These are phyloP conservation scores for Buddleja alternifolia DNA, from an alignment of 257 asterid species.

Conservation along the genomic window DNA sequence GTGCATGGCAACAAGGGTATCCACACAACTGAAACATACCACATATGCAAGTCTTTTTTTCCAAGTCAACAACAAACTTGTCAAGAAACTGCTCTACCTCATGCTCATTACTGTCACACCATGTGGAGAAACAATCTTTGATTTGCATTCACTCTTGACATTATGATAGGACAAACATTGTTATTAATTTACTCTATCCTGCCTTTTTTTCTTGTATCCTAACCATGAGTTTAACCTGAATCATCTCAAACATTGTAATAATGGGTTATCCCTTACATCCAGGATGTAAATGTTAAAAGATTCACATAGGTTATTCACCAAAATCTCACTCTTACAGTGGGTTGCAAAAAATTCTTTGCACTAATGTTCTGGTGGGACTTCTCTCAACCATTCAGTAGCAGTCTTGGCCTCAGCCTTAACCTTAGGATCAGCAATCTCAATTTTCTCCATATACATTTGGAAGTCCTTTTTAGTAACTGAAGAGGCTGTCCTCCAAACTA, in stretches of 20 bases:
- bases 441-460: background rate
- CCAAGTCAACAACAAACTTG: background rate
- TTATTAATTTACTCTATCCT: background rate
- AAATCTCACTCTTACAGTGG: background rate
- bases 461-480: background rate
- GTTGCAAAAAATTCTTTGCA: background rate
- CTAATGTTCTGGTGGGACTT: background rate
- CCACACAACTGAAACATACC: no score
- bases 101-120: background rate
- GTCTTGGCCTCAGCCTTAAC: background rate
- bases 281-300: background rate
- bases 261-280: slow-evolving; percentile 4
- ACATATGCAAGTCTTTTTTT: background rate
- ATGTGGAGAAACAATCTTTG: background rate
- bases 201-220: background rate
- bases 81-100: background rate
- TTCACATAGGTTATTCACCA: background rate
- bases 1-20: slow-evolving; percentile 10
- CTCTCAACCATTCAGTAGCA: slow-evolving; percentile 11
- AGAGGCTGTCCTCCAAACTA: background rate
- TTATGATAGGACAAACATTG: background rate
- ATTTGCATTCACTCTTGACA: background rate
- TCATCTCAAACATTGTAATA: background rate
- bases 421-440: background rate
- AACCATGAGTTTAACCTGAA: background rate